These are phyloP conservation scores for Colletotrichum sp. DNA, from an alignment of 2,329 filamentous ascomycete species.

Conservation along the genomic window DNA sequence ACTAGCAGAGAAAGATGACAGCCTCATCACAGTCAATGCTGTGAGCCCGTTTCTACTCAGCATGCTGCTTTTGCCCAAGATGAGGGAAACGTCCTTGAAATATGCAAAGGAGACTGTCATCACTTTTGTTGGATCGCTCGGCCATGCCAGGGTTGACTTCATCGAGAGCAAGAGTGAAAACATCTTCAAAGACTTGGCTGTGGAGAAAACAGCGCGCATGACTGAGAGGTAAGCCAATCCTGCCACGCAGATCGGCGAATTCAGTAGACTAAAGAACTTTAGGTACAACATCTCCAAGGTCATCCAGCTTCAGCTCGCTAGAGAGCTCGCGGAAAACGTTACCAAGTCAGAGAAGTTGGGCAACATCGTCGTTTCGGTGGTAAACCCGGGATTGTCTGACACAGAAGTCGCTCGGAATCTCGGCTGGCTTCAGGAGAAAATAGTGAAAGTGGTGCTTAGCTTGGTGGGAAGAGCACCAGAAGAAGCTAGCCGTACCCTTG, in stretches of 20 bases:
- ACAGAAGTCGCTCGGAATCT: background rate
- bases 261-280: background rate
- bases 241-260: background rate
- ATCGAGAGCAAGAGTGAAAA: constrained; percentile 28
- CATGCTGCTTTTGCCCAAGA: constrained; percentile 43
- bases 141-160: constrained; percentile 29
- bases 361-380: background rate
- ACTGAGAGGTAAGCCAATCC: background rate
- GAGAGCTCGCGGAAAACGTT: background rate
- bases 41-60: constrained; percentile 48
- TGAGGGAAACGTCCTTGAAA: constrained; percentile 37
- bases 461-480: constrained; percentile 38
- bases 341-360: background rate
- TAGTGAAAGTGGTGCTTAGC: background rate
- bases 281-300: constrained; percentile 12
- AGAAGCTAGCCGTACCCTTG: constrained; percentile 40
- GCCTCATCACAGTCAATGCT: constrained; percentile 48
- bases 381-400: background rate
- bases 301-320: background rate
- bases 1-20: constrained; percentile 42
- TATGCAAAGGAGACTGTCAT: constrained; percentile 24
- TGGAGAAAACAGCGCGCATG: background rate
- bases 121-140: background rate
- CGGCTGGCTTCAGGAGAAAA: background rate
- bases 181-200: constrained; percentile 35